Evolutionary conservation across 371 early-diverging fungal species (phyloP).

Genomic region (Rhizomucor pusillus): DNA sequence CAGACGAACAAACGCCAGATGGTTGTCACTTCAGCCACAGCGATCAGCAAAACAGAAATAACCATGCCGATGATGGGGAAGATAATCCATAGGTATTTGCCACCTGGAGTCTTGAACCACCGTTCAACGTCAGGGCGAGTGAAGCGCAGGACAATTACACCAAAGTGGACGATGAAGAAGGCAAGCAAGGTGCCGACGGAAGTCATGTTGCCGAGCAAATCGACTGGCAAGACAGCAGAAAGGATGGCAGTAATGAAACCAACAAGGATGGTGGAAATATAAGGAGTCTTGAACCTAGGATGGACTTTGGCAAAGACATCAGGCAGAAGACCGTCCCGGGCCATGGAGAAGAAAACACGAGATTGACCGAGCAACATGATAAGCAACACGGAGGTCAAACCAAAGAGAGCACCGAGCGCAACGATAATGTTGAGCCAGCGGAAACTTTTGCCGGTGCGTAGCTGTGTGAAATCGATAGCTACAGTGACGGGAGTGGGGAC

Average conservation of each 20-base stretch:
- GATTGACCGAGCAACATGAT: conserved; percentile 79
- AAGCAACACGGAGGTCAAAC: conserved; percentile 79
- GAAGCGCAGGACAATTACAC: conserved; percentile 73
- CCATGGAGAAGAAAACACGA: conserved; percentile 87
- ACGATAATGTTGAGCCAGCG: conserved; percentile 72
- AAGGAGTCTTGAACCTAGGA: conserved; percentile 69
- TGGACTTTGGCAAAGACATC: conserved; percentile 65
- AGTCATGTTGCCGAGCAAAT: conserved; percentile 81
- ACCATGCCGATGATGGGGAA: conserved; percentile 64
- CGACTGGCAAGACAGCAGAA: conserved; percentile 79
- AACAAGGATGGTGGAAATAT: conserved; percentile 64
- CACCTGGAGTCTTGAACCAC: conserved; percentile 80
- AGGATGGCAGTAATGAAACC: conserved; percentile 70
- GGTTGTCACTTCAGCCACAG: conserved; percentile 59
- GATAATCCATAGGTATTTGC: conserved; percentile 36
- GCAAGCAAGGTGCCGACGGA: conserved; percentile 85
- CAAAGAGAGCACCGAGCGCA: conserved; percentile 74
- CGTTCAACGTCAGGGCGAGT: conserved; percentile 73
- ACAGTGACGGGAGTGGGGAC: conserved; percentile 61
- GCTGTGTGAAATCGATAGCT: conserved; percentile 51
- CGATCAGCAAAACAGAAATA: conserved; percentile 60
- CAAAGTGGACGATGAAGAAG: conserved; percentile 80
- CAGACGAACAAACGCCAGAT: conserved; percentile 59
- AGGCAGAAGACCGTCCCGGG: conserved; percentile 82
- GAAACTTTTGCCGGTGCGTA: conserved; percentile 44